Evolutionary conservation across 2,329 filamentous ascomycete genomes (phyloP).

Genomic region (Cercospora beticola): DNA sequence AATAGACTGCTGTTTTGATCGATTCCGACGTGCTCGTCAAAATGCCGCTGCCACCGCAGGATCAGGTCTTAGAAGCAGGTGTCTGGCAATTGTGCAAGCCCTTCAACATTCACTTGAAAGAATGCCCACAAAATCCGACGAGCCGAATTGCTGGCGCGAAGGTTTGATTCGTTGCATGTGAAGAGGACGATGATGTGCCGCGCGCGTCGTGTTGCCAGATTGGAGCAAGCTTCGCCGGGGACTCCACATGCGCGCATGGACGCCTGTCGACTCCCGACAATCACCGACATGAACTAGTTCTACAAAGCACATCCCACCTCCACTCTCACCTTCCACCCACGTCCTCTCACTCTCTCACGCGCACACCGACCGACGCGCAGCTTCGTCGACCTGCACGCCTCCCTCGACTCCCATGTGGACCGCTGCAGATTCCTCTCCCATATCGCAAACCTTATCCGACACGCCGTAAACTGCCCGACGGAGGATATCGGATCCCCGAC

Average conservation of each 20-base stretch:
- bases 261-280: neutral
- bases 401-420: neutral
- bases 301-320: neutral
- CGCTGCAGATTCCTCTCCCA: neutral
- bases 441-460: neutral
- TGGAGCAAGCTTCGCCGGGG: neutral
- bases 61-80: neutral
- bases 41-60: neutral
- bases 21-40: neutral
- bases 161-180: neutral
- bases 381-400: neutral
- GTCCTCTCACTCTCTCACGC: neutral
- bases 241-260: slow-evolving; percentile 1
- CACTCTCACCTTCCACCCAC: neutral
- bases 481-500: neutral
- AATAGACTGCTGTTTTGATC: neutral
- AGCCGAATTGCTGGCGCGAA: neutral
- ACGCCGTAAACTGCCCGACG: neutral
- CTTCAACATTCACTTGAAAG: neutral
- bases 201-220: neutral
- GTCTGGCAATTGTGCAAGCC: neutral
- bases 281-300: slow-evolving; percentile 2
- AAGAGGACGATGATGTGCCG: slow-evolving; percentile 7
- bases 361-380: neutral
- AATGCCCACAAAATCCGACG: neutral